Percentiles rank a stretch among this genome's conserved stretches.
phyloP scores from a whole-genome alignment of 2,329 filamentous ascomycete genomes.

The Trichoderma sp. region DNA sequence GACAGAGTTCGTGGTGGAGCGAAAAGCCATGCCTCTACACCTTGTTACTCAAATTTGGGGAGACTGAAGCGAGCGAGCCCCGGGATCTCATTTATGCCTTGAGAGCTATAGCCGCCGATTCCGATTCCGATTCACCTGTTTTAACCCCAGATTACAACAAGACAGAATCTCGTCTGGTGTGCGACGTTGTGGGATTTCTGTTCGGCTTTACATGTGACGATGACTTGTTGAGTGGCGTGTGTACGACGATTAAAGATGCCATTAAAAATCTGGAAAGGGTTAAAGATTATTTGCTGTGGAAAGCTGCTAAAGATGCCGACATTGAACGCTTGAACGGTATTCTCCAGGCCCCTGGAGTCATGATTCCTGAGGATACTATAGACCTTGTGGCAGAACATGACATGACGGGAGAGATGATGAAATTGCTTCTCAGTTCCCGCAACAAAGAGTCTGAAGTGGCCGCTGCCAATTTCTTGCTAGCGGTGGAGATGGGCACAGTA shows the following conservation, averaged over 20 bases:
- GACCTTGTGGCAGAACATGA: background rate
- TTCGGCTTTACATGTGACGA: background rate
- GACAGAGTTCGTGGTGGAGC: background rate
- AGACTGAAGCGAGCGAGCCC: background rate
- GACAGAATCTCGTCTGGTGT: background rate
- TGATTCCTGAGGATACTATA: background rate
- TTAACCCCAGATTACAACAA: background rate
- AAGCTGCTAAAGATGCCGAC: background rate
- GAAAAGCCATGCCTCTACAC: background rate
- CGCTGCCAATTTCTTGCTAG: background rate
- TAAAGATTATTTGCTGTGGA: background rate
- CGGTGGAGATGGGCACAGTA: background rate
- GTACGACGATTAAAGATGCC: background rate
- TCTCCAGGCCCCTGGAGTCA: background rate
- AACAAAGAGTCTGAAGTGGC: background rate
- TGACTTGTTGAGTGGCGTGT: background rate
- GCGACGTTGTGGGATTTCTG: background rate
- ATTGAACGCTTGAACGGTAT: background rate
- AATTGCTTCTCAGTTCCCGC: background rate
- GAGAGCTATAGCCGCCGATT: background rate
- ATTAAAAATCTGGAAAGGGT: background rate
- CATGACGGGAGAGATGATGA: background rate
- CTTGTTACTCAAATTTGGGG: background rate
- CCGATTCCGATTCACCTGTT: background rate
- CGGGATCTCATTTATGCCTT: slow-evolving; percentile 4